A percentile compares a stretch with the other conserved stretches of the same genome.
Conservation (phyloP, 257 asterid species). For the Plantago ovata region DNA sequence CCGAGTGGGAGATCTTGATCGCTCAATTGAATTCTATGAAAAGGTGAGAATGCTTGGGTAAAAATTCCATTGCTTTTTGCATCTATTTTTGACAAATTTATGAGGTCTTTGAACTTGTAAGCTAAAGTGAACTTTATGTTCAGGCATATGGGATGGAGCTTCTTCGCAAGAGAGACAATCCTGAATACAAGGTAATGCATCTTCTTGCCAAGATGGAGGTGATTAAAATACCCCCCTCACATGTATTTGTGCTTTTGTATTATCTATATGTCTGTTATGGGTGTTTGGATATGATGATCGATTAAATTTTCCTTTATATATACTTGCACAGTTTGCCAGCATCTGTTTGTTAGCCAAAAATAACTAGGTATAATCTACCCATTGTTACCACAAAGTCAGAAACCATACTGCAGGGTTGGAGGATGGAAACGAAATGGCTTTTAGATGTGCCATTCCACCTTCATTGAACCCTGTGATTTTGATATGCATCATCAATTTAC, state of each 20-base stretch:
- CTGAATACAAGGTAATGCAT: constrained; percentile 85
- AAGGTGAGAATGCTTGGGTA: constrained; percentile 42
- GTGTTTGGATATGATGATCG: neutral
- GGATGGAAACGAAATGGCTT: no score
- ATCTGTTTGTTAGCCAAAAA: no score
- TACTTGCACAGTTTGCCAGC: no score
- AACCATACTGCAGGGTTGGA: no score
- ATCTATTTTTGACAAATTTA: constrained; percentile 8
- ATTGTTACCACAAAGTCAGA: no score
- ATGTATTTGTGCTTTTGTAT: no score
- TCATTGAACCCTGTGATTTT: no score
- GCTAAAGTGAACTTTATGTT: constrained; percentile 10
- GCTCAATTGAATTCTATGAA: constrained; percentile 81
- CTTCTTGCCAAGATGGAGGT: constrained; percentile 14
- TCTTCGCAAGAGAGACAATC: constrained; percentile 88
- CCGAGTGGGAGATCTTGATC: constrained; percentile 96
- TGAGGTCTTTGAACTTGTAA: constrained; percentile 6
- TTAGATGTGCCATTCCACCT: no score
- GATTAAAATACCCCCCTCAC: constrained; percentile 6
- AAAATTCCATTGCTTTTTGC: neutral
- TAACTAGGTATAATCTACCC: no score
- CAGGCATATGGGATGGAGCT: constrained; percentile 99
- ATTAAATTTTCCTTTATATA: no score
- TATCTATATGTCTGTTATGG: no score
- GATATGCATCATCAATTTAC: no score